Percentiles rank a stretch among this genome's conserved stretches.
phyloP scores from a whole-genome alignment of 371 early-diverging fungal genomes.

The Mortierella sp. region DNA sequence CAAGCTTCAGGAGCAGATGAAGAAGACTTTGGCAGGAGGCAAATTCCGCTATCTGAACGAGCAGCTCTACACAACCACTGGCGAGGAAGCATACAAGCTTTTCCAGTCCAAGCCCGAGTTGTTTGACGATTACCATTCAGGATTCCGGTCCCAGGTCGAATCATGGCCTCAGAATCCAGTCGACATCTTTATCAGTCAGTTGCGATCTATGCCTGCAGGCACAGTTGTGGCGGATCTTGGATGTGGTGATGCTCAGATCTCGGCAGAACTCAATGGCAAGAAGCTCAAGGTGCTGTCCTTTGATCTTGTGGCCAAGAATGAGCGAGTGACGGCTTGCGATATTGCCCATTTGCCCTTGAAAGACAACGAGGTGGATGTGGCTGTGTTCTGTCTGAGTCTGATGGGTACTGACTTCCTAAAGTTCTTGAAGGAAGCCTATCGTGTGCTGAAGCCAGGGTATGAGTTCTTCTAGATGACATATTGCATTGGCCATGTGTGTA shows the following conservation, averaged over 20 bases:
- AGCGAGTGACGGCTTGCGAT: constrained; percentile 92
- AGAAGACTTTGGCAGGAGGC: constrained; percentile 84
- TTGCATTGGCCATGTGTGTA: neutral
- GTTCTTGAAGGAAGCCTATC: constrained; percentile 90
- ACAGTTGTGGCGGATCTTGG: constrained; percentile 96
- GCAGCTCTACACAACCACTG: constrained; percentile 89
- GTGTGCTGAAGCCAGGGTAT: constrained; percentile 88
- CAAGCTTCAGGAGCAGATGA: constrained; percentile 85
- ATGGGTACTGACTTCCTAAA: constrained; percentile 98
- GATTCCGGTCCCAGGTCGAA: constrained; percentile 94
- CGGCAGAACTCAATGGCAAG: constrained; percentile 63
- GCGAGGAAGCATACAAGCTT: constrained; percentile 77
- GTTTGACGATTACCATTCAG: constrained; percentile 97
- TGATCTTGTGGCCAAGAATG: constrained; percentile 91
- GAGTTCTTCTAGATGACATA: constrained; percentile 20
- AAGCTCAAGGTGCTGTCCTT: constrained; percentile 90
- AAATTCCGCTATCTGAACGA: constrained; percentile 97
- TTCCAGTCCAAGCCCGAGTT: constrained; percentile 87
- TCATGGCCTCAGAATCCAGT: constrained; percentile 98
- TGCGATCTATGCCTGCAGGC: constrained; percentile 62
- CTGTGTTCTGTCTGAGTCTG: constrained; percentile 94
- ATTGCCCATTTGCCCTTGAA: constrained; percentile 90
- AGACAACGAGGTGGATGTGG: constrained; percentile 83
- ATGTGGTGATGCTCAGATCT: constrained; percentile 97
- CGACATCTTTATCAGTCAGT: constrained; percentile 81